Base-by-base conservation (phyloP, 2,329 filamentous ascomycete genomes). In the Penicillium sp. region DNA sequence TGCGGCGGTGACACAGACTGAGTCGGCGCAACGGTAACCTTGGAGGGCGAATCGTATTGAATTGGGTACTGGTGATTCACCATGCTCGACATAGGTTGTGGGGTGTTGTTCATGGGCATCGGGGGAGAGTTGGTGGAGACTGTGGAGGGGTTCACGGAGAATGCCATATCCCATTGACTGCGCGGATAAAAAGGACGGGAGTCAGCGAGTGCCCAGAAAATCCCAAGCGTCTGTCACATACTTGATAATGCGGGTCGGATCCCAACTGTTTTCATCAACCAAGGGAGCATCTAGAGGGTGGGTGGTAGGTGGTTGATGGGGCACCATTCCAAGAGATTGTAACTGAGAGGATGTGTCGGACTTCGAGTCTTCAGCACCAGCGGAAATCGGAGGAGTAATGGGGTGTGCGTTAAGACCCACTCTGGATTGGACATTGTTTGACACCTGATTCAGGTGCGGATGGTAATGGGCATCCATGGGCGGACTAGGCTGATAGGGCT, bases 151-250 rank as follows among this genome's bases (percentile, higher is more conserved):
- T 84, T 85, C 72, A 86, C 89, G 79, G 90, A 89, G 76, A 96
- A 97, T 60, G 93, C 92, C 67, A 88, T 86, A 73, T 95, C 92
- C 92, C 93, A 97, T 79, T 96, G 90, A 72, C 92, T 95, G 65
- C 57, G 9, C 34, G 34, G 16, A 18, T 18, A 15, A 15, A 18
- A 13, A 26, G 26, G 1, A 33, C 18, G 18, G 18, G 47, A 34
- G 56, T 77, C 61, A 73, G 63, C 49, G 47, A 52, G 23, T 50
- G 18, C 24, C 13, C 10, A 23, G 16, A 12, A 26, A 16, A 8
- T 1, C 13, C 10, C 6, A 28, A 45, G 29, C 28, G 31, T 42
- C 4, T 2, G 31, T 29, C 31, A 82, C 89, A 81, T 82, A 95
- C 90, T 93, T 89, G 81, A 95, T 93, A 61, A 96, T 90, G 53